Evolutionary conservation across 2,329 filamentous ascomycete genomes (phyloP).

Genomic region (Epichloe brachyelytri): DNA sequence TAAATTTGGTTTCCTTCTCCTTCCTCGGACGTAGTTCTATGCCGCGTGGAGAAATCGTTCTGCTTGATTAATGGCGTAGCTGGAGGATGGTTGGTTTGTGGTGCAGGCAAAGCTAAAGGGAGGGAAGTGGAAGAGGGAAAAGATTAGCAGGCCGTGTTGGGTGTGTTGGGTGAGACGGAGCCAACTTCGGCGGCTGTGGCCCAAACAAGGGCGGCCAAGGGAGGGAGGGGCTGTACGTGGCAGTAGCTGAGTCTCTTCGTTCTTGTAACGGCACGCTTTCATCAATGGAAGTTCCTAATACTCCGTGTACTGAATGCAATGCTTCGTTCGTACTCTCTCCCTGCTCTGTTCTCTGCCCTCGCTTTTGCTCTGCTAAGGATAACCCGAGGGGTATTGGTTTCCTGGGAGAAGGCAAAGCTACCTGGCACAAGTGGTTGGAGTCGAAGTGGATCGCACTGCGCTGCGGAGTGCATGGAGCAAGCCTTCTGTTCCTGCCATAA

Average conservation of each 20-base stretch:
- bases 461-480: too few species aligned
- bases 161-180: slow-evolving; percentile 5
- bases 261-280: background rate
- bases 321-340: background rate
- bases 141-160: background rate
- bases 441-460: background rate
- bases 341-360: background rate
- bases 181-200: slow-evolving; percentile 4
- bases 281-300: too few species aligned
- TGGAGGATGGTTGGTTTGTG: background rate
- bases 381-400: background rate
- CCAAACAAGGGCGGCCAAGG: background rate
- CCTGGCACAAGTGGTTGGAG: background rate
- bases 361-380: background rate
- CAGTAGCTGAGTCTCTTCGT: background rate
- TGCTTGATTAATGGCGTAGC: background rate
- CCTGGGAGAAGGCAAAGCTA: background rate
- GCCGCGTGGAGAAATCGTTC: background rate
- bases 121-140: slow-evolving; percentile 1
- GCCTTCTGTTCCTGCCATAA: too few species aligned
- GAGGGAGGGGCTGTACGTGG: background rate
- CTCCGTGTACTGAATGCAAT: background rate
- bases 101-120: slow-evolving; percentile 1
- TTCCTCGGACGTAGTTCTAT: background rate
- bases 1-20: background rate